phyloP scores from a whole-genome alignment of 257 asterid genomes.

The Rhazya stricta region DNA sequence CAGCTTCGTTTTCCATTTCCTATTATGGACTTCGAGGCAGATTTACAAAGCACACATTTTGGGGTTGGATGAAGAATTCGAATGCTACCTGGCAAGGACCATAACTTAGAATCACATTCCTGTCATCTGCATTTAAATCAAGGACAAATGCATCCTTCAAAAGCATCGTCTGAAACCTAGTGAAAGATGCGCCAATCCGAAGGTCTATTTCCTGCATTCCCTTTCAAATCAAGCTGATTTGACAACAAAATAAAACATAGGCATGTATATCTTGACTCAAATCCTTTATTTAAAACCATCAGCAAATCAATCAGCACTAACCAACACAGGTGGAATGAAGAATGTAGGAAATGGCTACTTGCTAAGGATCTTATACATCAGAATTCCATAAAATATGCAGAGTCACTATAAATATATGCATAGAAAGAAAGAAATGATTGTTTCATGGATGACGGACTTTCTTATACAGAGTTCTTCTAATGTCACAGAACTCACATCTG shows the following conservation, averaged over 20 bases:
- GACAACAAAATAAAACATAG: conserved; percentile 1
- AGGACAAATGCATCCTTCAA: conserved; percentile 80
- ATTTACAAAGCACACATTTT: too few relatives aligned
- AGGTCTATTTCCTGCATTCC: conserved; percentile 91
- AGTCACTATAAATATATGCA: not conserved
- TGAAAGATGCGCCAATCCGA: conserved; percentile 96
- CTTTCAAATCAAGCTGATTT: conserved; percentile 16
- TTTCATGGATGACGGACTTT: not conserved
- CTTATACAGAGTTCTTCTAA: not conserved
- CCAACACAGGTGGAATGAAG: not conserved
- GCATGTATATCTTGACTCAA: not conserved
- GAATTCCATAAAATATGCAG: not conserved
- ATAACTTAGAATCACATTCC: conserved; percentile 72
- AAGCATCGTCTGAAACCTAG: conserved; percentile 95
- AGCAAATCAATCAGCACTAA: not conserved
- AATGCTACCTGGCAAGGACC: conserved; percentile 94
- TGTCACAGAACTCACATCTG: not conserved
- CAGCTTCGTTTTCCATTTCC: not conserved
- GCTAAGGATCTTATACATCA: not conserved
- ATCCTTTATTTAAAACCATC: not conserved
- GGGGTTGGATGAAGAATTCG: not conserved
- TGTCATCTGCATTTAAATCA: conserved; percentile 60
- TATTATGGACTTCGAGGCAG: not conserved
- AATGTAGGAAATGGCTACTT: not conserved
- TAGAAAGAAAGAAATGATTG: not conserved